Base-by-base conservation (phyloP, 352 stramenopile genomes). In the Phytophthora podocarpi region DNA sequence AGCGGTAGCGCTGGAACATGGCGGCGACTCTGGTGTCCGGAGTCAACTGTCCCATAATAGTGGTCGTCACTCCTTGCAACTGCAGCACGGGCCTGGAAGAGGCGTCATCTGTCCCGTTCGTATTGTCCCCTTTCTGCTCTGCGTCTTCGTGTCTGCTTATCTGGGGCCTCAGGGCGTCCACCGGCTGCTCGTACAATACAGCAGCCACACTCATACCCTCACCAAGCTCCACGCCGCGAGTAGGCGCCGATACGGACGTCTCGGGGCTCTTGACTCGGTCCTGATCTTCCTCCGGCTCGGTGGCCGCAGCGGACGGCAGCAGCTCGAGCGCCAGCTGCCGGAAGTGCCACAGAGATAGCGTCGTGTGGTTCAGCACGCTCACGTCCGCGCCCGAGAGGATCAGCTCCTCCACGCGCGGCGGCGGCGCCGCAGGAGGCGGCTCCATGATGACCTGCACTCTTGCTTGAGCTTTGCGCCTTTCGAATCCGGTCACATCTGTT, bases 291-390 rank as follows among this genome's bases (percentile, higher is more conserved):
- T 79, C 65, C 4, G 49, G 26, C 11, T 72, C 59, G 16, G 34
- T 9, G 2, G 51, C 46, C 9, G 42, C 36, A 10, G 39, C 53
- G 15, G 47, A 18, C 42, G 80, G 76, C 15, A 93, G 52, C 39
- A 90, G 56, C 54, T 76, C 75, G 10, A 71, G 64, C 42, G 71
- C 59, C 35, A 94, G 59, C 54, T 92, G 79, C 46, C 82, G 73
- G 59, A 91, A 89, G 66, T 94, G 85, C 85, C 85, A 94, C 15
- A 92, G 76, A 30, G 85, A 91, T 11, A 94, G 69, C 39, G 78
- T 84, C 67, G 81, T 74, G 46, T 82, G 82, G 66, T 92, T 89
- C 49, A 94, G 70, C 46, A 89, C 78, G 30, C 59, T 77, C 39
- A 94, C 66, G 65, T 94, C 82, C 26, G 59, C 53, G 45, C 76